A percentile compares a stretch with the other conserved stretches of the same genome.
phyloP scores from a whole-genome alignment of 2,329 filamentous ascomycete species.

The Ceratocystis huliohia region DNA sequence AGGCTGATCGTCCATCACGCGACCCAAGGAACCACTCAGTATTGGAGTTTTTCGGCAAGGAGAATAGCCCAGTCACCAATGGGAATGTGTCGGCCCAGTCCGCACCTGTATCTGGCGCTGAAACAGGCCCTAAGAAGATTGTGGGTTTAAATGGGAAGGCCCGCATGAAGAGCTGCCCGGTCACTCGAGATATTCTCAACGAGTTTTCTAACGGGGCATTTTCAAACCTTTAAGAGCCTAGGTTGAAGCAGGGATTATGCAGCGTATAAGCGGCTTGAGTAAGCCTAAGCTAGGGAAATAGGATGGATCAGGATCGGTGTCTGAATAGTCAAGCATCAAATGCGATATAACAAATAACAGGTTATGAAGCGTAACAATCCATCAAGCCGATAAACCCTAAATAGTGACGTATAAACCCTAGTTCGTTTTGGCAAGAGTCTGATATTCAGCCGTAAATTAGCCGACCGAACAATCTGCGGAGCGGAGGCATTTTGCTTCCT shows the following conservation, averaged over 20 bases:
- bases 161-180: slow-evolving; percentile 51
- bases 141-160: slow-evolving; percentile 46
- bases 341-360: too few relatives aligned
- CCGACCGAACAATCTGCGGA: background rate
- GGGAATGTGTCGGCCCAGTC: too few relatives aligned
- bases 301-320: too few relatives aligned
- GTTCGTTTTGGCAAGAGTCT: background rate
- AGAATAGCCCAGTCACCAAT: slow-evolving; percentile 29
- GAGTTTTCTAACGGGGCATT: slow-evolving; percentile 31
- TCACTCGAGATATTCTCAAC: slow-evolving; percentile 68
- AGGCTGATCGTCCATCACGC: slow-evolving; percentile 22
- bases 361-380: too few relatives aligned
- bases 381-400: too few relatives aligned
- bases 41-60: slow-evolving; percentile 29
- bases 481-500: background rate
- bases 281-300: too few relatives aligned
- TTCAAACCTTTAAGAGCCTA: background rate
- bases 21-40: slow-evolving; percentile 20
- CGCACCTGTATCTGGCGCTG: slow-evolving; percentile 27
- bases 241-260: background rate
- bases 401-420: background rate
- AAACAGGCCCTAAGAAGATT: slow-evolving; percentile 38
- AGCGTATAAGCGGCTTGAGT: background rate
- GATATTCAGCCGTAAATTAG: background rate
- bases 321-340: too few relatives aligned